phyloP scores from a whole-genome alignment of 768 basidiomycete genomes.

The Naematelia encephala region DNA sequence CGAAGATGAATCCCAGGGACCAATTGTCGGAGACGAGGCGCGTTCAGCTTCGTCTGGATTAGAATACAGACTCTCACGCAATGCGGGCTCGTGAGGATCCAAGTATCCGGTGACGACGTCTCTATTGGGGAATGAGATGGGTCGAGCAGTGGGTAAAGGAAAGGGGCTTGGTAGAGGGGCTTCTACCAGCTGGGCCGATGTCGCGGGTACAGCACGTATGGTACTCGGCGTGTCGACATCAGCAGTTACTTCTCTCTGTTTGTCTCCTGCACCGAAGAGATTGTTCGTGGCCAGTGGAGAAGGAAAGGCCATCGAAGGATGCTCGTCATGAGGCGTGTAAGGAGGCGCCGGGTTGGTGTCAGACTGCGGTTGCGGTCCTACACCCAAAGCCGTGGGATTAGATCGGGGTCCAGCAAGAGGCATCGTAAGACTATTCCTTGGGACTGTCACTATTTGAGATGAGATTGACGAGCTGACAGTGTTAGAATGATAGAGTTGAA shows the following conservation, averaged over 20 bases:
- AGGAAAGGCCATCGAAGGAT: not conserved
- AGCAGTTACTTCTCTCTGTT: not conserved
- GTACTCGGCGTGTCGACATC: not conserved
- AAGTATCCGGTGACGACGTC: slow-evolving; percentile 8
- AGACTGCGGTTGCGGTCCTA: no score
- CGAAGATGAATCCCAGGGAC: slow-evolving; percentile 48
- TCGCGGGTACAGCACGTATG: not conserved
- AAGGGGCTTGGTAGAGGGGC: not conserved
- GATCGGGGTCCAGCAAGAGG: no score
- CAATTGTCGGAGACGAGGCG: slow-evolving; percentile 27
- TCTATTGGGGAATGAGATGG: not conserved
- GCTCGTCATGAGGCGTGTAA: not conserved
- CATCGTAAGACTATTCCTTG: no score
- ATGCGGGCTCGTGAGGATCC: slow-evolving; percentile 16
- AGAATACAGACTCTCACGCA: not conserved
- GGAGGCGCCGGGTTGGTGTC: no score
- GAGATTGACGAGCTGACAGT: no score
- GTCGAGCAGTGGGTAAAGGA: not conserved
- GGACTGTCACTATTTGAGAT: no score
- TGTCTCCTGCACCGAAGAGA: not conserved
- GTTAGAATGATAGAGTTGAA: no score
- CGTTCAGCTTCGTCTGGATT: not conserved
- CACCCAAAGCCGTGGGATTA: no score
- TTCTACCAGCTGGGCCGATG: not conserved
- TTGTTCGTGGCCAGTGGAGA: not conserved